Percentiles rank a stretch among this genome's conserved stretches.
Conservation (phyloP, 495 filamentous ascomycete genomes). For the Xylaria palmicola region DNA sequence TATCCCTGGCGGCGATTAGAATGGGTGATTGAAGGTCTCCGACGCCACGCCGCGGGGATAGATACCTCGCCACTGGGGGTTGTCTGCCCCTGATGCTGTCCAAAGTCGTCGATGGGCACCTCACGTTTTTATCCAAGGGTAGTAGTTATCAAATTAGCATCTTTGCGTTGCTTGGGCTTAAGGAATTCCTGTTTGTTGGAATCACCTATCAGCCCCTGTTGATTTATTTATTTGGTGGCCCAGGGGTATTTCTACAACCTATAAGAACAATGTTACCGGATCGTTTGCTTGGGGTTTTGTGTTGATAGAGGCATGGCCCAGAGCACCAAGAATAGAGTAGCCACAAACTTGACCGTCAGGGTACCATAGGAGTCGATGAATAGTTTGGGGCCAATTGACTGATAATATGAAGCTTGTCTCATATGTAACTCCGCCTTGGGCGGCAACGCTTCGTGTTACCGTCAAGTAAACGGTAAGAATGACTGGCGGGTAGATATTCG, state of each 20-base stretch:
- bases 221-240: too few relatives aligned
- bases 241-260: too few relatives aligned
- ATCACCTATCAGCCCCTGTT: slow-evolving; percentile 33
- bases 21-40: slow-evolving; percentile 45
- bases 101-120: slow-evolving; percentile 40
- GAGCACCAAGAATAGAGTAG: background rate
- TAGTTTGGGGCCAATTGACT: background rate
- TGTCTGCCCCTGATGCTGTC: slow-evolving; percentile 45
- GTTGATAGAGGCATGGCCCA: background rate
- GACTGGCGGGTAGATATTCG: slow-evolving; percentile 51
- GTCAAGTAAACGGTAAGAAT: slow-evolving; percentile 44
- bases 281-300: background rate
- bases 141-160: slow-evolving; percentile 48
- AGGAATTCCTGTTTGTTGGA: slow-evolving; percentile 43
- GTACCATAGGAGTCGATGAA: background rate
- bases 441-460: slow-evolving; percentile 50
- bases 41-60: slow-evolving; percentile 45
- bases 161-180: slow-evolving; percentile 46
- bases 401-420: slow-evolving; percentile 19
- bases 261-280: background rate
- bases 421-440: slow-evolving; percentile 40
- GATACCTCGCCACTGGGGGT: slow-evolving; percentile 28
- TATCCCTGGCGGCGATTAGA: slow-evolving; percentile 40
- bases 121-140: slow-evolving; percentile 29
- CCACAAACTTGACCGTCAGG: background rate